These are phyloP conservation scores for Tinospora cordifolia DNA, from an alignment of 164 flowering plant genomes.

Conservation along the genomic window DNA sequence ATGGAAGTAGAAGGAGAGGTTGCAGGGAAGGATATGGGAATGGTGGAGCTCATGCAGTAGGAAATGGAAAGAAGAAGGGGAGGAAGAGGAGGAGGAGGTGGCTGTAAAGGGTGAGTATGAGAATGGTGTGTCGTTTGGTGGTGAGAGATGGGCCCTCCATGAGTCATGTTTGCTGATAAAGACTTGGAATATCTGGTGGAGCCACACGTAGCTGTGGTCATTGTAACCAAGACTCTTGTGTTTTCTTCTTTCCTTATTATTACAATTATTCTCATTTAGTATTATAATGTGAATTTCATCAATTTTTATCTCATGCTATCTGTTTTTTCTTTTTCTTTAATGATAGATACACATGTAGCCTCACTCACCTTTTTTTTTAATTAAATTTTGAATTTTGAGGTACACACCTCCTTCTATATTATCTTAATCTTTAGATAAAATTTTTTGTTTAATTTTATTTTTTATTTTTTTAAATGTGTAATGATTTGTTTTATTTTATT, in stretches of 20 bases:
- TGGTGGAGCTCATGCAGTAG: neutral
- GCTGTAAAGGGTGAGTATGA: slow-evolving; percentile 20
- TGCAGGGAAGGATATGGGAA: neutral
- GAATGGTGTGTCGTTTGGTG: slow-evolving; percentile 22
- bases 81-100: slow-evolving; percentile 13
- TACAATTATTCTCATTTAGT: neutral
- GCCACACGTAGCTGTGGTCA: neutral
- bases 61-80: slow-evolving; percentile 6
- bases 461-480: no score
- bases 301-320: neutral
- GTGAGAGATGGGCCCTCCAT: slow-evolving; percentile 10
- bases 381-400: no score
- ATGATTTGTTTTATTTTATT: no score
- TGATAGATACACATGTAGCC: neutral
- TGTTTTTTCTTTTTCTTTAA: no score
- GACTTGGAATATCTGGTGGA: neutral
- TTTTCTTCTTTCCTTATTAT: neutral
- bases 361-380: no score
- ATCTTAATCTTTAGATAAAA: no score
- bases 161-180: neutral
- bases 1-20: neutral
- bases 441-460: no score
- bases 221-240: neutral
- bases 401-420: no score
- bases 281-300: neutral